A percentile compares a stretch with the other conserved stretches of the same genome.
Conservation (phyloP, 2,329 filamentous ascomycete species). For the Cladosporium sphaerospermum region DNA sequence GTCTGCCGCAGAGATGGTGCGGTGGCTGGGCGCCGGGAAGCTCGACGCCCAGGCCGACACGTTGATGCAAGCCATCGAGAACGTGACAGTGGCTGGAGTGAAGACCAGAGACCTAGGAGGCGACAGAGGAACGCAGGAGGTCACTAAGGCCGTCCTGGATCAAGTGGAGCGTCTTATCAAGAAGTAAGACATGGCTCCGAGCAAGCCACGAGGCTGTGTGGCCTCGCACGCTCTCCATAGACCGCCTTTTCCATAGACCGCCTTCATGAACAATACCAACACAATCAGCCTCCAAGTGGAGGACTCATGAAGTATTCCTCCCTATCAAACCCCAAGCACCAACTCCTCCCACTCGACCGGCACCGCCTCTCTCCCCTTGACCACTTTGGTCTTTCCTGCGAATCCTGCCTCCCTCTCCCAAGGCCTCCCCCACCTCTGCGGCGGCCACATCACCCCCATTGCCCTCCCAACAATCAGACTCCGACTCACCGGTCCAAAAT, state of each 20-base stretch:
- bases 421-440: slow-evolving; percentile 43
- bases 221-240: background rate
- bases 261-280: background rate
- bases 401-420: slow-evolving; percentile 34
- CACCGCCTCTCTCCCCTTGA: slow-evolving; percentile 24
- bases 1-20: slow-evolving; percentile 63
- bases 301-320: background rate
- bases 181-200: slow-evolving; percentile 7
- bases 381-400: slow-evolving; percentile 34
- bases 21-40: slow-evolving; percentile 50
- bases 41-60: slow-evolving; percentile 50
- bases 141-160: slow-evolving; percentile 52
- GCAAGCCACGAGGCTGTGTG: background rate
- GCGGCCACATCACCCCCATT: slow-evolving; percentile 64
- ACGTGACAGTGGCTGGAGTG: slow-evolving; percentile 50
- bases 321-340: slow-evolving; percentile 1
- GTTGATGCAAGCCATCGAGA: slow-evolving; percentile 55
- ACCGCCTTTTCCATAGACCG: background rate
- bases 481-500: slow-evolving; percentile 66
- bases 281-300: no score
- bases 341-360: slow-evolving; percentile 13
- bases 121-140: slow-evolving; percentile 48
- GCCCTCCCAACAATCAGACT: slow-evolving; percentile 70
- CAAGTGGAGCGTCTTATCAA: slow-evolving; percentile 44
- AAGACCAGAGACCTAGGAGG: slow-evolving; percentile 58